Base-by-base conservation (phyloP, 148 eudicot genomes). In the Nepenthes gracilis region DNA sequence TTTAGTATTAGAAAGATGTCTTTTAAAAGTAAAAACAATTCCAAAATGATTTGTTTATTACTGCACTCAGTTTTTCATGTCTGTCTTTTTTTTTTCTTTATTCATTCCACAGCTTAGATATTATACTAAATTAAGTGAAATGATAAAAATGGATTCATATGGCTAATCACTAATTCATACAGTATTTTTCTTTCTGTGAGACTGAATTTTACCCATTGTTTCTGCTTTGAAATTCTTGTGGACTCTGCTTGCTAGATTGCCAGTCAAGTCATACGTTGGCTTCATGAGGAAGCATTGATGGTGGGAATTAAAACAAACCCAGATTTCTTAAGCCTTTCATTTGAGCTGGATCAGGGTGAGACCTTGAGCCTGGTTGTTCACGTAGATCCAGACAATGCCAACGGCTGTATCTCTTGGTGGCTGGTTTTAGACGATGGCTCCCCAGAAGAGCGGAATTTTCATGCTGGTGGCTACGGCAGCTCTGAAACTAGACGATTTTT, bases 321-420 rank as follows among this genome's bases (percentile, higher is more conserved):
- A 35, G 96, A 93, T 74, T 86, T 86, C 57, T 73, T 88, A 36
- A 73, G 85, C 64, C 78, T 88, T 66, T 80, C 91, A 11, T 79
- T 86, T 57, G 98, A 93, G 73, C 60, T 93, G 35, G 89, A 82
- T 54, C 85, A 86, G 60, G 98, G 95, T 4, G 95, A 93, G 75
- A 83, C 72, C 14, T 75, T 84, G 43, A 74, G 85, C 62, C 73
- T 93, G 49, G 85, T 77, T 64, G 96, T 95, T 11, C 95, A 88
- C 36, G 90, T 88, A 56, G 82, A 88, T 71, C 95, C 96, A 6
- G 96, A 83, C 43, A 84, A 88, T 63, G 64, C 55, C 45, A 69
- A 67, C 10, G 94, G 95, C 33, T 79, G 94, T 79, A 93, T 88
- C 73, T 93, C 98, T 5, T 93, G 98, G 95, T 91, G 93, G 93